A percentile compares a stretch with the other conserved stretches of the same genome.
phyloP scores from a whole-genome alignment of 495 filamentous ascomycete species.

The Neohortaea acidophila region DNA sequence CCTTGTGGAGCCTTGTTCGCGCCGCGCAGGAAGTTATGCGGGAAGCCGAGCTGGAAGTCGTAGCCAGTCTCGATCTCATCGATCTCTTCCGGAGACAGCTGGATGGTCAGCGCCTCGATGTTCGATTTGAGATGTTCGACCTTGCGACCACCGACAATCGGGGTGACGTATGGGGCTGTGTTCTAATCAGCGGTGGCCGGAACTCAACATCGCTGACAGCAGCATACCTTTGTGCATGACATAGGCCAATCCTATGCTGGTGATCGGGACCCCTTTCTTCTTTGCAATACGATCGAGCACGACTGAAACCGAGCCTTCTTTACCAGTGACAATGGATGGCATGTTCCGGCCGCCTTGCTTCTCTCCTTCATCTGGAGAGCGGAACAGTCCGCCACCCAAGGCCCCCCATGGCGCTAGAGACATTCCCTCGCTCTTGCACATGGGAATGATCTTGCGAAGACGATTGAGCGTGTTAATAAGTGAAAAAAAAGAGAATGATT shows the following conservation, averaged over 20 bases:
- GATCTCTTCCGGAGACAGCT: conserved; percentile 43
- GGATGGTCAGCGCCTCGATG: conserved; percentile 44
- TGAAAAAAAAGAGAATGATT: too few relatives aligned
- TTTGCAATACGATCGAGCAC: conserved; percentile 16
- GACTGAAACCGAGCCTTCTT: conserved; percentile 6
- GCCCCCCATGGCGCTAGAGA: conserved; percentile 46
- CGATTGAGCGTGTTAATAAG: too few relatives aligned
- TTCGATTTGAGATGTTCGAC: conserved; percentile 49
- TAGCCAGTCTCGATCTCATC: conserved; percentile 45
- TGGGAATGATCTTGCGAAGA: too few relatives aligned
- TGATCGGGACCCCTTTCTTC: conserved; percentile 6
- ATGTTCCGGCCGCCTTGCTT: conserved; percentile 23
- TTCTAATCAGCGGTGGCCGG: background rate
- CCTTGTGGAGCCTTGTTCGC: background rate
- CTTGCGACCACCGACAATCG: conserved; percentile 51
- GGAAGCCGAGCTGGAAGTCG: conserved; percentile 49
- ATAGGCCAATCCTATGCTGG: conserved; percentile 29
- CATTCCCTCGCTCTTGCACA: conserved; percentile 63
- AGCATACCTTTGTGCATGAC: conserved; percentile 42
- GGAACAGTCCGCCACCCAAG: conserved; percentile 46
- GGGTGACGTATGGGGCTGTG: conserved; percentile 51
- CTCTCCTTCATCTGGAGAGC: conserved; percentile 28
- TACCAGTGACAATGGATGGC: background rate
- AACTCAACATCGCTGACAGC: background rate
- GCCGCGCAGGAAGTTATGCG: conserved; percentile 12